Conservation (phyloP, 2,329 filamentous ascomycete species). For the Microdochium trichocladiopsis region DNA sequence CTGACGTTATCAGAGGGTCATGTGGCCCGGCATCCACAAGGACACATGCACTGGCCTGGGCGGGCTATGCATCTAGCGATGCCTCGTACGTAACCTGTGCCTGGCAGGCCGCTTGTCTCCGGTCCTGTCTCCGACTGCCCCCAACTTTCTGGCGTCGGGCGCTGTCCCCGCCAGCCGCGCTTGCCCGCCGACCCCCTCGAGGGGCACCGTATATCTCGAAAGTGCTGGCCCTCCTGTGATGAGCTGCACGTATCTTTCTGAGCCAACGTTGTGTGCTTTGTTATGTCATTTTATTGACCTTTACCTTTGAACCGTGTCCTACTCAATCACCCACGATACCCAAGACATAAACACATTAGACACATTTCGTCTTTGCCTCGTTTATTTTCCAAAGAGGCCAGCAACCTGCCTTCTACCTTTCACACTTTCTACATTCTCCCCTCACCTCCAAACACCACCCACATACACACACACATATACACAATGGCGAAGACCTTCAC, state of each 20-base stretch:
- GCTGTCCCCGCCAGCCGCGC: too few relatives aligned
- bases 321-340: neutral
- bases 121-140: neutral
- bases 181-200: too few relatives aligned
- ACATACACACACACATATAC: neutral
- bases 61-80: neutral
- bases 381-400: too few relatives aligned
- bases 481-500: neutral
- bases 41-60: too few relatives aligned
- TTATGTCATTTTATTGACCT: neutral
- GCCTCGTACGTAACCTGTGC: constrained; percentile 1
- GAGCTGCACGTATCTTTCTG: neutral
- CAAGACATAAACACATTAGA: neutral
- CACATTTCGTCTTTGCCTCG: neutral
- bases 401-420: too few relatives aligned
- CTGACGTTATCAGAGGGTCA: neutral
- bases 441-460: neutral
- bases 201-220: neutral
- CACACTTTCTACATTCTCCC: too few relatives aligned
- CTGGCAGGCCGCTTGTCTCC: neutral
- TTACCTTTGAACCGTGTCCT: too few relatives aligned
- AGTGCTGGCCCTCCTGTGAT: neutral
- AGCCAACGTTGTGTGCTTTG: neutral
- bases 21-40: too few relatives aligned
- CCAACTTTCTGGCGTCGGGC: too few relatives aligned